Evolutionary conservation across 2,329 filamentous ascomycete genomes (phyloP), one percentile per base, ranked within the genome.

Genomic region (Xylariales sp.): DNA sequence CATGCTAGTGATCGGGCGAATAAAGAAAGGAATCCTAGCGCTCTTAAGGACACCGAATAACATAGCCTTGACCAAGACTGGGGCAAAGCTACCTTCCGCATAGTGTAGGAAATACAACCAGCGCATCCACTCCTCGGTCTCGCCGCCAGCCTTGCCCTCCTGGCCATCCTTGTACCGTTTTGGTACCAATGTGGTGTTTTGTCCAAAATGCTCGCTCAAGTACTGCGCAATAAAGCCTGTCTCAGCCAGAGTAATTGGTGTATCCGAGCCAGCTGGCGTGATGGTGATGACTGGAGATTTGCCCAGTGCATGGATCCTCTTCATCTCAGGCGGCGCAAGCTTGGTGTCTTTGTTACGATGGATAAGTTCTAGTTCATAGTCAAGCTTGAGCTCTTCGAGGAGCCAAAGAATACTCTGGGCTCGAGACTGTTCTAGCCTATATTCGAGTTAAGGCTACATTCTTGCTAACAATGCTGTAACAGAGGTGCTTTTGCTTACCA

Each of bases 381-480:
- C 74, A 23, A 95, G 61, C 29, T 84, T 74, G 44, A 93, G 80
- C 61, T 91, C 88, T 58, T 93, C 86, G 29, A 95, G 76, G 6
- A 95, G 80, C 86, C 87, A 95, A 30, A 93, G 67, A 41, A 91
- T 84, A 45, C 87, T 81, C 61, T 94, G 87, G 11, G 86, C 80
- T 49, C 89, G 85, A 40, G 88, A 94, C 50, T 84, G 71, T 51
- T 91, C 78, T 43, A 95, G 83, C 88, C 88, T 94, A 48, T n/a
- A 29, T 14, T 28, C n/a, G n/a, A n/a, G n/a, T 37, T 31, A 19
- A 5, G 5, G 24, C 13, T 28, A 29, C 6, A 32, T 25, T n/a
- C n/a, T 32, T 31, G 18, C 23, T n/a, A 33, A 14, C 11, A 8
- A 21, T n/a, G n/a, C n/a, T n/a, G n/a, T n/a, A n/a, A n/a, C n/a